Base-by-base conservation (phyloP, 1,284 basidiomycete genomes). In the Leccinum pallidistipes region DNA sequence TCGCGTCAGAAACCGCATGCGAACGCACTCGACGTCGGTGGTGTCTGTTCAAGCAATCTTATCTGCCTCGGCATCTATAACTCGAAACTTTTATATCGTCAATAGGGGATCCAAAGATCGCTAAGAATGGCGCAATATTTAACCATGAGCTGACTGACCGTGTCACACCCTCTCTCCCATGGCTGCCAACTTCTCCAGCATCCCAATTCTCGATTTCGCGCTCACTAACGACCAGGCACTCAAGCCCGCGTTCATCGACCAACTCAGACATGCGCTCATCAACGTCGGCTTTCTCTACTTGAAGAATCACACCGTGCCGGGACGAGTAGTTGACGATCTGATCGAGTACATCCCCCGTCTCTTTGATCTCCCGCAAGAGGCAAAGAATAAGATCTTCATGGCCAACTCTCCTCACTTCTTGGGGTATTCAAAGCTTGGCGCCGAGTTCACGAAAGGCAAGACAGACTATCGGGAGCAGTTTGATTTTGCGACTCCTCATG, bases 211-310 rank as follows among this genome's bases (percentile, higher is more conserved):
- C 40, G 69, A 74, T 55, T 76, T 74, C 54, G 56, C 74, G 31
- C 66, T 74, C 50, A n/a, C 56, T 45, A 56, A 64, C 6, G 64
- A 74, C 51, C 50, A 56, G 18, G 29, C 61, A 2, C 70, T 40
- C n/a, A 78, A 75, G 36, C 66, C 75, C 16, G 69, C 75, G 54
- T 84, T 86, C 68, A 74, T 85, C 56, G 66, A 68, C 1, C 78
- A 83, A 55, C 80, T 86, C 4, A 78, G 77, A 18, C 73, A 83
- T 64, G 82, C 83, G 0, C 77, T 86, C 65, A 74, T 83, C 67
- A 78, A 82, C 56, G 81, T 85, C 65, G 84, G 83, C 51, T 84
- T 84, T 68, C 76, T 83, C 62, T 84, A 85, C 67, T 73, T 85
- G 50, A 69, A 77, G 43, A 78, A 83, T 63, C 75, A 81, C 14